Percentiles rank a stretch among this genome's conserved stretches.
These are phyloP conservation scores for Smittium culicis DNA, from an alignment of 371 early-diverging fungal genomes.

Conservation along the genomic window DNA sequence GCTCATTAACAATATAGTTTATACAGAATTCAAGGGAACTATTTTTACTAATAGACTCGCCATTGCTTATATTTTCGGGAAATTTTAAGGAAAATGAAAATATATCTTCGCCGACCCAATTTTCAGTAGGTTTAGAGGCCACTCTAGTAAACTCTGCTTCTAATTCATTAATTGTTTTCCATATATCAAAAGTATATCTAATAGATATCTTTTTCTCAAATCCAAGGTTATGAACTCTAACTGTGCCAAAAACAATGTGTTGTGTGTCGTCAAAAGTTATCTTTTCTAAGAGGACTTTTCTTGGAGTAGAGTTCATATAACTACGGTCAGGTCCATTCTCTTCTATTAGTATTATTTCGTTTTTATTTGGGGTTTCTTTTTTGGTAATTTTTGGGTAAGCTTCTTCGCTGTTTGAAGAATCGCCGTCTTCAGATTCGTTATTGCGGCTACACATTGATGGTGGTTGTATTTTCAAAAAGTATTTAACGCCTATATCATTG, in stretches of 20 bases:
- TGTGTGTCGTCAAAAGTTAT: conserved; percentile 1
- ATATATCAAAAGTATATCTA: conserved; percentile 51
- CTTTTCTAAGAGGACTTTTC: not conserved
- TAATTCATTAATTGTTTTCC: conserved; percentile 47
- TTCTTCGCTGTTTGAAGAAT: no score
- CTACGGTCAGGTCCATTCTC: not conserved
- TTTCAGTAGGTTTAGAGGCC: conserved; percentile 13
- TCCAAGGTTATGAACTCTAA: conserved; percentile 58
- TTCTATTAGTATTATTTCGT: no score
- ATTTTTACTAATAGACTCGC: not conserved
- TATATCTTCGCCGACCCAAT: conserved; percentile 29
- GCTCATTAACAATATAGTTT: conserved; percentile 41
- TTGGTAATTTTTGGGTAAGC: no score
- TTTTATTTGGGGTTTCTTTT: no score
- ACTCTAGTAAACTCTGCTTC: conserved; percentile 19
- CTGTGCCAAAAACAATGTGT: conserved; percentile 15
- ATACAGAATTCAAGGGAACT: conserved; percentile 33
- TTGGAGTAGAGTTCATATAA: not conserved
- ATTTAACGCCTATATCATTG: no score
- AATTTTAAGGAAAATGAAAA: conserved; percentile 26
- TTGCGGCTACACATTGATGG: no score
- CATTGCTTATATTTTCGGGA: not conserved
- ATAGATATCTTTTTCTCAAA: conserved; percentile 58
- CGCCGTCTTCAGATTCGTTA: no score
- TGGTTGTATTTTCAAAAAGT: no score